Evolutionary conservation across 805 yeast genomes (phyloP).

Genomic region (Hanseniaspora occidentalis): DNA sequence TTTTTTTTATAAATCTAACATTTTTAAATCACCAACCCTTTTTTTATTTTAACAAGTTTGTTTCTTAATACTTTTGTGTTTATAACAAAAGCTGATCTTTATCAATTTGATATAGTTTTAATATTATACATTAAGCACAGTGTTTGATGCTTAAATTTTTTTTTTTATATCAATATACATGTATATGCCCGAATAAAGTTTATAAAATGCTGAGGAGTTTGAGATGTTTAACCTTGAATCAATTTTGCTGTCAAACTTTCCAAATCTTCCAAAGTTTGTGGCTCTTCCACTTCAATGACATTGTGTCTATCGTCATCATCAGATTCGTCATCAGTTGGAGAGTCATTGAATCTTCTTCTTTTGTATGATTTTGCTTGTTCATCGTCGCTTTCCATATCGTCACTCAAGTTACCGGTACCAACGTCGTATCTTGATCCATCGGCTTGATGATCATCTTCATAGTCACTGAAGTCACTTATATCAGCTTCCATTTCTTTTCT

Average conservation of each 20-base stretch:
- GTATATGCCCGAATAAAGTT: background rate
- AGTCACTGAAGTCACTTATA: slow-evolving; percentile 15
- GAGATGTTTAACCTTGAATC: slow-evolving; percentile 12
- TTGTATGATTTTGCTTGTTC: slow-evolving; percentile 23
- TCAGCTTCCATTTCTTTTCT: slow-evolving; percentile 33
- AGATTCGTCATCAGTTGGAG: slow-evolving; percentile 19
- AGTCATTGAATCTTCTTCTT: slow-evolving; percentile 25
- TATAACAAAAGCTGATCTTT: background rate
- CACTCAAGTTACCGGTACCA: slow-evolving; percentile 25
- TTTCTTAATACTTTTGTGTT: too few relatives aligned
- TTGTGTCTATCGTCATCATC: slow-evolving; percentile 17
- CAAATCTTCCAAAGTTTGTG: slow-evolving; percentile 84
- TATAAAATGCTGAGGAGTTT: background rate
- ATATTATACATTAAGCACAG: too few relatives aligned
- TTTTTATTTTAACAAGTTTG: background rate
- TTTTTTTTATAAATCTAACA: too few relatives aligned
- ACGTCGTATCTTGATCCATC: slow-evolving; percentile 12
- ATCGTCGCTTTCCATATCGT: slow-evolving; percentile 20
- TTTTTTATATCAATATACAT: background rate
- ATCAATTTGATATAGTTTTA: too few relatives aligned
- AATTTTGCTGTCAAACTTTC: slow-evolving; percentile 67
- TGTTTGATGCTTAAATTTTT: too few relatives aligned
- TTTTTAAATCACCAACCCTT: background rate
- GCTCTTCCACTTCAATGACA: slow-evolving; percentile 70
- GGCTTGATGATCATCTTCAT: slow-evolving; percentile 17